Base-by-base conservation (phyloP, 805 yeast genomes). In the Zygosaccharomyces gambellarensis region DNA sequence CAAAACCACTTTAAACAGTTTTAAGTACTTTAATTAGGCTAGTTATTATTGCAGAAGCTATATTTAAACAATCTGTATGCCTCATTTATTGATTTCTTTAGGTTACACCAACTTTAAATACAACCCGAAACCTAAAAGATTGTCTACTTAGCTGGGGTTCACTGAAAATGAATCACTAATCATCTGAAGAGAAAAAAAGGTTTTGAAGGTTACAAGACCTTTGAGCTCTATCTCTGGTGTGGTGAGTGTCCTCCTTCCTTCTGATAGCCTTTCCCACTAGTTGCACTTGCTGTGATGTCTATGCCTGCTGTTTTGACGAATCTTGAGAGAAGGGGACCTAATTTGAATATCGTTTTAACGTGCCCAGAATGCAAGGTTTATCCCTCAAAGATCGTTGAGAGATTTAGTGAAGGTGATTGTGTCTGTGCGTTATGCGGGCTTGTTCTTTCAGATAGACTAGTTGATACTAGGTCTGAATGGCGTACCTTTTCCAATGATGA, bases 401-500 rank as follows among this genome's bases (percentile, higher is more conserved):
- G 97, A 58, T 94, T 90, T 63, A 86, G 95, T 59, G 97, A 92
- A 67, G 99, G 99, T 39, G 99, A 92, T 69, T 89, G 92, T 60
- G 97, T 92, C 12, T 92, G 99, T 73, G 97, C 96, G 1, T 77
- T 90, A 54, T 94, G 99, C 74, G 99, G 98, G 3, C 74, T 94
- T 49, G 98, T 94, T 1, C 77, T 94, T 22, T 87, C 96, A 59
- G 95, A 90, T 64, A 78, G 90, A 55, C 83, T 92, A 46, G 96
- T 92, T 30, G 99, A 92, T 63, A 90, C 96, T 4, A 77, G 98
- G 57, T 88, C 97, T 1, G 99, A 92, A 74, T 92, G 99, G 99
- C 87, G 99, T 74, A 94, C 99, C 2, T 94, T 92, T 68, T 85
- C 95, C 52, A 92, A 94, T 65, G 99, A 92, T 68, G 99, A 92